Conservation (phyloP, 441 rosid species). For the Eutrema salsugineum region DNA sequence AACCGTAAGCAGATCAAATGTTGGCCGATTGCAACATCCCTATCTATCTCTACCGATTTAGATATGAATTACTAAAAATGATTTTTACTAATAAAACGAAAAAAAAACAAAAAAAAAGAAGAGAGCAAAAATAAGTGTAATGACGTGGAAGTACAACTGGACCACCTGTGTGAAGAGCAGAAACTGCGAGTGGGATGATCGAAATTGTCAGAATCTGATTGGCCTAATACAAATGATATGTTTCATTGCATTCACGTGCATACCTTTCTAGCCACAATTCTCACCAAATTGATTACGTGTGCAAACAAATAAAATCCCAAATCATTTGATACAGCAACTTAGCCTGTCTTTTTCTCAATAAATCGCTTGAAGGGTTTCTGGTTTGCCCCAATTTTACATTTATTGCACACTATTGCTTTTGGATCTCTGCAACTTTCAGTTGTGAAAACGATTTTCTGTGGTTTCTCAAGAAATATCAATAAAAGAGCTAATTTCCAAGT, state of each 20-base stretch:
- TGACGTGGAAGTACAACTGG: conserved; percentile 28
- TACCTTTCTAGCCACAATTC: conserved; percentile 11
- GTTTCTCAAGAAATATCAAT: not conserved
- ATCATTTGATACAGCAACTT: conserved; percentile 15
- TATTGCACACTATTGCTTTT: conserved; percentile 11
- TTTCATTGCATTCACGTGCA: conserved; percentile 28
- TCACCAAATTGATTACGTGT: not conserved
- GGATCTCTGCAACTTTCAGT: conserved; percentile 11
- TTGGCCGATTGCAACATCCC: not conserved
- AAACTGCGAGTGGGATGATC: conserved; percentile 23
- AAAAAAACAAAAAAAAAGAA: not conserved
- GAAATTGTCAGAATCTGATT: conserved; percentile 20
- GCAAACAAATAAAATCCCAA: conserved; percentile 20
- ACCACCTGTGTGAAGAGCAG: conserved; percentile 16
- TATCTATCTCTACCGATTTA: not conserved
- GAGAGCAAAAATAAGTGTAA: not conserved
- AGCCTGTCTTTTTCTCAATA: conserved; percentile 29
- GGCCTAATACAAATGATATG: conserved; percentile 9
- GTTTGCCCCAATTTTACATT: conserved; percentile 18
- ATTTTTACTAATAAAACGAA: not conserved
- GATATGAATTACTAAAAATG: not conserved
- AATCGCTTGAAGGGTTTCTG: not conserved
- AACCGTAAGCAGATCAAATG: not conserved
- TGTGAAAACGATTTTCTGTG: not conserved
- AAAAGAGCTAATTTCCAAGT: not conserved